These are phyloP conservation scores for Entophlyctis luteolus DNA, from an alignment of 192 early-diverging fungal species.

Conservation along the genomic window DNA sequence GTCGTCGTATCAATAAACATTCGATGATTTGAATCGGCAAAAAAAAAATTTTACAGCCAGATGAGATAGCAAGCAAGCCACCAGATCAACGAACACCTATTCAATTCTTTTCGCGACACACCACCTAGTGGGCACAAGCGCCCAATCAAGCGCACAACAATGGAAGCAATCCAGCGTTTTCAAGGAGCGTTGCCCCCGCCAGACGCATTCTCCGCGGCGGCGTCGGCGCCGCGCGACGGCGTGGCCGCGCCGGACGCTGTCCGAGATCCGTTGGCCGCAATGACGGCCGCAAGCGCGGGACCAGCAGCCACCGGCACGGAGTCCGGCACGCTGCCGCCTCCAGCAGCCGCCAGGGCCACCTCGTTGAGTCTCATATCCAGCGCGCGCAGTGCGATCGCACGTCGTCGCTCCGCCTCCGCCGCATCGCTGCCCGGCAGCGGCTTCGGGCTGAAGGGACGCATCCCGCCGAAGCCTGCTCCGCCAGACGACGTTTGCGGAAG, in stretches of 20 bases:
- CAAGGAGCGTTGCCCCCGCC: too few relatives aligned
- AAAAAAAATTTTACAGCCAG: too few relatives aligned
- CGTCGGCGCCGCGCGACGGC: too few relatives aligned
- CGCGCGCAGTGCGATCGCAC: conserved; percentile 23
- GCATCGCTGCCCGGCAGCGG: conserved; percentile 18
- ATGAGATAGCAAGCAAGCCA: too few relatives aligned
- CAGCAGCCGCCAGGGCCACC: not conserved
- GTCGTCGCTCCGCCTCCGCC: conserved; percentile 24
- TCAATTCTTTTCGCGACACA: too few relatives aligned
- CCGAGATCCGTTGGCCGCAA: not conserved
- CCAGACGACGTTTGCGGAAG: not conserved
- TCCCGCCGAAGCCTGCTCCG: not conserved
- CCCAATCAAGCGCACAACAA: too few relatives aligned
- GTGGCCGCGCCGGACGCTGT: not conserved
- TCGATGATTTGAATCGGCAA: too few relatives aligned
- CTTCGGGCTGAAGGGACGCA: conserved; percentile 4
- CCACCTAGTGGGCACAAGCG: too few relatives aligned
- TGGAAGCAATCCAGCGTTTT: too few relatives aligned
- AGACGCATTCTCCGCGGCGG: too few relatives aligned
- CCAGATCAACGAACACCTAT: too few relatives aligned
- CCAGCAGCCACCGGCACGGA: not conserved
- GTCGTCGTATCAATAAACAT: too few relatives aligned
- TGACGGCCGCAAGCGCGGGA: not conserved
- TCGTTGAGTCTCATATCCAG: conserved; percentile 27
- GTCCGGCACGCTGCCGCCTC: not conserved